Evolutionary conservation across 305 asterid genomes (phyloP).

Genomic region (Rubia occidens): DNA sequence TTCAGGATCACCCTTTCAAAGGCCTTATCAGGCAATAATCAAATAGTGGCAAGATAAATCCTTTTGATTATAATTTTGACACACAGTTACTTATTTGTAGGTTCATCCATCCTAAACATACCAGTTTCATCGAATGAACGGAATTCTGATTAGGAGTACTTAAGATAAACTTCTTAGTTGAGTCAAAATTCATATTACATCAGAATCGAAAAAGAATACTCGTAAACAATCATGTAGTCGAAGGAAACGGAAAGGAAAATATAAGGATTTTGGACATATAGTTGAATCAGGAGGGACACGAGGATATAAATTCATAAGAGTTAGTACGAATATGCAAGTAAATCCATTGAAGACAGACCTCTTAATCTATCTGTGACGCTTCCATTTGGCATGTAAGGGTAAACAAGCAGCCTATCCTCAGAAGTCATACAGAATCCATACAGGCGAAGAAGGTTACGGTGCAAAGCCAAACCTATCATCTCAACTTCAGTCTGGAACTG

Average conservation of each 20-base stretch:
- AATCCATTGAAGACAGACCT: slow-evolving; percentile 35
- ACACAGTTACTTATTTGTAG: background rate
- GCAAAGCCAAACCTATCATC: slow-evolving; percentile 91
- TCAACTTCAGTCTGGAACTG: slow-evolving; percentile 96
- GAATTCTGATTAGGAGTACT: background rate
- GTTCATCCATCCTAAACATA: background rate
- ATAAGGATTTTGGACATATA: background rate
- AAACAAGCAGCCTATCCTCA: slow-evolving; percentile 77
- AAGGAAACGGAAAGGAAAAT: background rate
- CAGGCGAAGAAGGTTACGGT: slow-evolving; percentile 70
- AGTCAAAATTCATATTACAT: background rate
- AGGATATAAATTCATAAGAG: background rate
- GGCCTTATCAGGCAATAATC: background rate
- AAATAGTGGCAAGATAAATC: no score
- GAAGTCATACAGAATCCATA: slow-evolving; percentile 85
- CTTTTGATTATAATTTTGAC: background rate
- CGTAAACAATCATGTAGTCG: background rate
- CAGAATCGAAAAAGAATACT: background rate
- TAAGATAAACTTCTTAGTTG: background rate
- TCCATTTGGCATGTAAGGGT: slow-evolving; percentile 87
- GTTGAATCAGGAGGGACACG: background rate
- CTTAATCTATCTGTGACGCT: slow-evolving; percentile 84
- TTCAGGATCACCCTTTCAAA: background rate
- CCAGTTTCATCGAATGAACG: background rate
- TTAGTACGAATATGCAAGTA: background rate